Percentiles rank a stretch among this genome's conserved stretches.
These are phyloP conservation scores for Alternaria incomplexa DNA, from an alignment of 2,329 filamentous ascomycete genomes.

Conservation along the genomic window DNA sequence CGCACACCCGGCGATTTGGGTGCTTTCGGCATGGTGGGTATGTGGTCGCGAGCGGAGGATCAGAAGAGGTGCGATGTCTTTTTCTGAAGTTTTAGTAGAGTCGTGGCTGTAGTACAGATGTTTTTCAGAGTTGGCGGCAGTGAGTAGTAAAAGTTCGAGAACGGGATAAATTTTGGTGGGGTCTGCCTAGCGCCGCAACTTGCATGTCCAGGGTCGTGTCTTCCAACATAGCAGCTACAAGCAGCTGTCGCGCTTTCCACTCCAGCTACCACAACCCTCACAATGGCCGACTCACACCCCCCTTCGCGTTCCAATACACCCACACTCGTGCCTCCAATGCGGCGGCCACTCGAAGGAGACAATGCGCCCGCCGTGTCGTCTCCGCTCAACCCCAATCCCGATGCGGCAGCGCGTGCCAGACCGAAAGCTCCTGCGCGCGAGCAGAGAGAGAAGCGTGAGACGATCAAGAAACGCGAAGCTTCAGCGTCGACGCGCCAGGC, in stretches of 20 bases:
- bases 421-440: constrained; percentile 47
- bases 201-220: constrained; percentile 15
- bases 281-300: constrained; percentile 45
- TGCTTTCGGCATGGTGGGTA: constrained; percentile 76
- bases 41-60: background rate
- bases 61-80: too few relatives aligned
- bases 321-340: constrained; percentile 58
- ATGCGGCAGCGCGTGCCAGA: constrained; percentile 52
- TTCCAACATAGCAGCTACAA: background rate
- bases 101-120: background rate
- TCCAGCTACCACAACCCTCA: constrained; percentile 4
- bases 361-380: constrained; percentile 75
- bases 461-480: constrained; percentile 60
- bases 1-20: constrained; percentile 61
- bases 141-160: constrained; percentile 13
- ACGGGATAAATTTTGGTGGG: constrained; percentile 22
- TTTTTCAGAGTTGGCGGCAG: background rate
- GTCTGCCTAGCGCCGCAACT: constrained; percentile 19
- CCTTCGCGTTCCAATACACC: constrained; percentile 48
- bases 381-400: constrained; percentile 71
- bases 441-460: constrained; percentile 60
- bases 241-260: constrained; percentile 7
- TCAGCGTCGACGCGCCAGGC: constrained; percentile 47
- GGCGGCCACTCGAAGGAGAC: constrained; percentile 71
- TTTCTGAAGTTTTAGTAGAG: background rate